These are phyloP conservation scores for Camellia granthamiana DNA, from an alignment of 148 eudicot genomes.

Conservation along the genomic window DNA sequence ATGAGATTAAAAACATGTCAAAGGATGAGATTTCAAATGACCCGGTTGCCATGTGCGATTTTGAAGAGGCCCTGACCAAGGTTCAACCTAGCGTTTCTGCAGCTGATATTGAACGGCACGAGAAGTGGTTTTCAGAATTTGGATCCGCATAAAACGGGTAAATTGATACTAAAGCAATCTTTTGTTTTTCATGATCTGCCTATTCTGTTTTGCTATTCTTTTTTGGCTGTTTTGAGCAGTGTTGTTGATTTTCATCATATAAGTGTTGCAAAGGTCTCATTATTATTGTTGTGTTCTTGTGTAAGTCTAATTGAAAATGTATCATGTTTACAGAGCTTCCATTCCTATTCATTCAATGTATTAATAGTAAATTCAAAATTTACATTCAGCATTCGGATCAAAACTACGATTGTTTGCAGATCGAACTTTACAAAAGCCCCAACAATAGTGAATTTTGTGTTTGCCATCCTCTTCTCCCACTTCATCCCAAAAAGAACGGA, in stretches of 20 bases:
- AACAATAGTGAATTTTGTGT: background rate
- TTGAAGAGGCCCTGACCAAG: constrained; percentile 81
- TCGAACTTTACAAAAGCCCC: background rate
- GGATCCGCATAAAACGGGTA: constrained; percentile 68
- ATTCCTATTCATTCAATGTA: constrained; percentile 13
- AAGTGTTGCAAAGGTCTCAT: background rate
- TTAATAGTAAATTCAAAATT: constrained; percentile 6
- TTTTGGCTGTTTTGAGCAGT: background rate
- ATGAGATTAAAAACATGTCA: constrained; percentile 94
- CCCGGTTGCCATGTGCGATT: constrained; percentile 96
- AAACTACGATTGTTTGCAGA: background rate
- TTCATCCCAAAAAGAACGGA: no score
- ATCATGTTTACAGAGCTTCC: constrained; percentile 6
- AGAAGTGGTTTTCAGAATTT: constrained; percentile 85
- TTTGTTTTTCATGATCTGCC: constrained; percentile 2
- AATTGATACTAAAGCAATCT: background rate
- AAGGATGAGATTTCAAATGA: constrained; percentile 93
- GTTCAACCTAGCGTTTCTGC: constrained; percentile 96
- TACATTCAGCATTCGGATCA: background rate
- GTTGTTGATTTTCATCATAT: background rate
- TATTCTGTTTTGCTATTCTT: background rate
- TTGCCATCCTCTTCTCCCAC: no score
- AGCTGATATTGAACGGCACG: constrained; percentile 83
- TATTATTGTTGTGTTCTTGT: constrained; percentile 17
- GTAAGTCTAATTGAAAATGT: constrained; percentile 1